Evolutionary conservation across 495 filamentous ascomycete genomes (phyloP).

Genomic region (Talaromyces thailandensis): DNA sequence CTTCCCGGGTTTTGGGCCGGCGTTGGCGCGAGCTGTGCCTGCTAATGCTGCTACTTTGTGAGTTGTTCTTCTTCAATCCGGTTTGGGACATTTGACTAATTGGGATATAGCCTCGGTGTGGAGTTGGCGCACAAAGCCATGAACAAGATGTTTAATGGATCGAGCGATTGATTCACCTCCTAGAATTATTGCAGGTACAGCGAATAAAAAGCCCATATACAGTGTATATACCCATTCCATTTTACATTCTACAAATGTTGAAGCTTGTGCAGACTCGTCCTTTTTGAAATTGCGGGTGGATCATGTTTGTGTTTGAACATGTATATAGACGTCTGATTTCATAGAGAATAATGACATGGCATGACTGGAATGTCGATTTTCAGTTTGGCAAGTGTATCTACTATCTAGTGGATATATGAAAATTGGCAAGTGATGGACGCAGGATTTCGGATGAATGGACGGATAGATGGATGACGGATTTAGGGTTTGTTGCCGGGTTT

Average conservation of each 20-base stretch:
- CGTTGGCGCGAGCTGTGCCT: constrained; percentile 84
- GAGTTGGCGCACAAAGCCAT: constrained; percentile 76
- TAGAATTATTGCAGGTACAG: not conserved
- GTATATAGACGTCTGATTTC: not conserved
- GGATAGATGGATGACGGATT: not conserved
- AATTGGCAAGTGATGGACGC: not conserved
- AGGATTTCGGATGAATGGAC: not conserved
- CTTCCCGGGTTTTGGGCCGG: constrained; percentile 94
- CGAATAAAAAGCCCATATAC: not conserved
- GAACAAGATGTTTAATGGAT: constrained; percentile 54
- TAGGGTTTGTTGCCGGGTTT: not conserved
- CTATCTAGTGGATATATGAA: too few relatives aligned
- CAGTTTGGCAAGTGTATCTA: too few relatives aligned
- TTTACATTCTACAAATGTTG: not conserved
- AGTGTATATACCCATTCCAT: not conserved
- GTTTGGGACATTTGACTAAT: constrained; percentile 16
- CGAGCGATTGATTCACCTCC: not conserved
- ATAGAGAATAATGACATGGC: not conserved
- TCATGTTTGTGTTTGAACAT: not conserved
- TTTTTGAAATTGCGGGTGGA: not conserved
- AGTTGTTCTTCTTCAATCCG: constrained; percentile 3
- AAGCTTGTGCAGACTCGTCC: not conserved
- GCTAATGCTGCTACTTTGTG: constrained; percentile 77
- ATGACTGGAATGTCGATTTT: not conserved
- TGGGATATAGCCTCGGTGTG: constrained; percentile 52